These are phyloP conservation scores for Macadamia tetraphylla DNA, from an alignment of 164 flowering plant genomes.

Conservation along the genomic window DNA sequence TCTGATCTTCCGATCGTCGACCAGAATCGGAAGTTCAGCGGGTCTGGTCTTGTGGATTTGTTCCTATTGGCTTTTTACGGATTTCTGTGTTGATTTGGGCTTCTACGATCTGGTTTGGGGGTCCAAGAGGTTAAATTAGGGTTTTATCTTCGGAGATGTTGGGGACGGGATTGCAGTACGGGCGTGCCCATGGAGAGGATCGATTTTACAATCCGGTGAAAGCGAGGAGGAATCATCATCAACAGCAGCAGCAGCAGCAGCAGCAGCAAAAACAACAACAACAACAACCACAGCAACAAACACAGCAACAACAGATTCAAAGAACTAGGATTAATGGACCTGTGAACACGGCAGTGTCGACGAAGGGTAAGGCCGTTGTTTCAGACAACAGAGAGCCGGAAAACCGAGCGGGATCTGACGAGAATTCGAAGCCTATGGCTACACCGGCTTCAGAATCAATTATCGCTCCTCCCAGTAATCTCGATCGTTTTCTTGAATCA, in stretches of 20 bases:
- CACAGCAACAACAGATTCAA: conserved; percentile 22
- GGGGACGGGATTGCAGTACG: conserved; percentile 43
- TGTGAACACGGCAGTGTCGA: neutral
- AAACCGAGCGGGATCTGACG: conserved; percentile 18
- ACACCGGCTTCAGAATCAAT: conserved; percentile 10
- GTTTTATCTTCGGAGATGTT: conserved; percentile 35
- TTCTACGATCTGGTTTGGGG: neutral
- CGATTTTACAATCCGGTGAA: conserved; percentile 39
- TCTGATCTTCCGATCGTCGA: neutral
- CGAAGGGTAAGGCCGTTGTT: conserved; percentile 17
- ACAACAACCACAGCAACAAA: neutral
- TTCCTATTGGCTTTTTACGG: neutral
- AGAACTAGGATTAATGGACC: conserved; percentile 26
- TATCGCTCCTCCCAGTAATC: conserved; percentile 31
- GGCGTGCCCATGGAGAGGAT: conserved; percentile 41
- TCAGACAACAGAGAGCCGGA: conserved; percentile 22
- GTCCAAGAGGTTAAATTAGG: conserved; percentile 10
- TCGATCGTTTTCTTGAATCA: conserved; percentile 55
- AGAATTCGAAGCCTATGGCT: conserved; percentile 15
- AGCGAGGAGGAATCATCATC: conserved; percentile 26
- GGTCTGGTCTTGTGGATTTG: neutral
- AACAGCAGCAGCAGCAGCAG: conserved; percentile 1
- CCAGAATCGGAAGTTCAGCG: neutral
- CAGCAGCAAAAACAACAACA: neutral
- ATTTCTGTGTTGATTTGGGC: neutral